Percentiles rank a stretch among this genome's conserved stretches.
Evolutionary conservation across 306 rosid genomes (phyloP).

Genomic region (Cucurbita moschata): DNA sequence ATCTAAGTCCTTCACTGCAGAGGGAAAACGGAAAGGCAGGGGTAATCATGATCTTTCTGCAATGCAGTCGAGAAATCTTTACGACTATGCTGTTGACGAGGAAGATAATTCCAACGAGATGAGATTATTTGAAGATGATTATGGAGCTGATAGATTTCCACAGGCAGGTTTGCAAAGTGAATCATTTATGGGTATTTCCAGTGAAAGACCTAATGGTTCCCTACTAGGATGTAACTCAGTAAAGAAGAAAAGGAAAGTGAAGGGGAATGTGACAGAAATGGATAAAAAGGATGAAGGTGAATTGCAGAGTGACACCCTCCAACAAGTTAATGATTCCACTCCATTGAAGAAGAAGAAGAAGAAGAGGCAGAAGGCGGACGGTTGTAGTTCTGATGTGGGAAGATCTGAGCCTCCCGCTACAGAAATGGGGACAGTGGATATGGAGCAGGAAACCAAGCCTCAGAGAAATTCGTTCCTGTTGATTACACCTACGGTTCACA

Average conservation of each 20-base stretch:
- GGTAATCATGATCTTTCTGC: slow-evolving; percentile 26
- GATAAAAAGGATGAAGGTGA: slow-evolving; percentile 37
- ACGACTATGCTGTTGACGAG: slow-evolving; percentile 35
- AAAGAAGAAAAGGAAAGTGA: slow-evolving; percentile 58
- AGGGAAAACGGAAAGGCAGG: slow-evolving; percentile 47
- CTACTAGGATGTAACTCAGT: slow-evolving; percentile 50
- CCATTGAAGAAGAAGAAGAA: slow-evolving; percentile 45
- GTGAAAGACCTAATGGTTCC: slow-evolving; percentile 53
- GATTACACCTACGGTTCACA: slow-evolving; percentile 86
- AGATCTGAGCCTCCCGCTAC: slow-evolving; percentile 34
- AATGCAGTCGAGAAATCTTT: slow-evolving; percentile 22
- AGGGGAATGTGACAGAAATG: slow-evolving; percentile 24
- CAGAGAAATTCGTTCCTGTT: slow-evolving; percentile 66
- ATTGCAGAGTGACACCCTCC: slow-evolving; percentile 21
- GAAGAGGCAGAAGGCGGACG: slow-evolving; percentile 51
- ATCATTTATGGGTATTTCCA: slow-evolving; percentile 19
- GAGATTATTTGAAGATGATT: slow-evolving; percentile 29
- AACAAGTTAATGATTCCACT: slow-evolving; percentile 29
- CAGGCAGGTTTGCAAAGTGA: slow-evolving; percentile 40
- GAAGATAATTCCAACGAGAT: slow-evolving; percentile 39
- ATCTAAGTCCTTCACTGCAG: slow-evolving; percentile 22
- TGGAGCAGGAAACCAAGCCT: slow-evolving; percentile 69
- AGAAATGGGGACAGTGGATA: slow-evolving; percentile 38
- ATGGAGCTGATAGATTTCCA: slow-evolving; percentile 31
- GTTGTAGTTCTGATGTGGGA: slow-evolving; percentile 45